Conservation (phyloP, 164 flowering plant species). For the Protea cynaroides region DNA sequence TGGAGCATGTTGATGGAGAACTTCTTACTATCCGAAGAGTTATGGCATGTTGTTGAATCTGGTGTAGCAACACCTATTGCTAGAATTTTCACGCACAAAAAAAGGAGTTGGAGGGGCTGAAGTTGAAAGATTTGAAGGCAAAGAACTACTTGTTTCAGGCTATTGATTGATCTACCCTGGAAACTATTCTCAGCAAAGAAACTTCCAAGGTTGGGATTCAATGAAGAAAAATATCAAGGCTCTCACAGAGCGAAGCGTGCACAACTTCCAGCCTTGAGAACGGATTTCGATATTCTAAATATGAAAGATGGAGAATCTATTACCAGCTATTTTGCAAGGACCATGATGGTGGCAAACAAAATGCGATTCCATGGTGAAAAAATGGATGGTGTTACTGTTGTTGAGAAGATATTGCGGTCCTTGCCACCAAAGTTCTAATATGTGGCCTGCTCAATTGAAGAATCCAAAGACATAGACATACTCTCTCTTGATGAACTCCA, state of each 20-base stretch:
- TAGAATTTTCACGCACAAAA: not conserved
- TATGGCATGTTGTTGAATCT: not conserved
- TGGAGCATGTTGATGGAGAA: slow-evolving; percentile 3
- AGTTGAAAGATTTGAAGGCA: not conserved
- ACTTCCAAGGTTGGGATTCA: slow-evolving; percentile 10
- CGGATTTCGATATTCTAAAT: slow-evolving; percentile 8
- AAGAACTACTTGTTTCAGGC: not conserved
- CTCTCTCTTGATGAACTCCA: not conserved
- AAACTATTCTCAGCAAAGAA: slow-evolving; percentile 2
- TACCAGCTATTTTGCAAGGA: not conserved
- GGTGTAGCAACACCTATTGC: not conserved
- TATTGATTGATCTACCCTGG: slow-evolving; percentile 6
- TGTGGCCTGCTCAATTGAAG: not conserved
- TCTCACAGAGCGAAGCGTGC: slow-evolving; percentile 16
- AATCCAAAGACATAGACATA: not conserved
- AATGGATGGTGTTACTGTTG: slow-evolving; percentile 15
- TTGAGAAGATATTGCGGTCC: slow-evolving; percentile 14
- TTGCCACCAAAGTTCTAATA: slow-evolving; percentile 4
- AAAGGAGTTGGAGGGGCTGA: not conserved
- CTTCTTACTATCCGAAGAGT: slow-evolving; percentile 1
- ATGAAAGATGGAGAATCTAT: slow-evolving; percentile 18
- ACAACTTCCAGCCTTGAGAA: slow-evolving; percentile 16
- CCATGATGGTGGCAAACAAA: slow-evolving; percentile 9
- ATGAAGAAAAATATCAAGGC: slow-evolving; percentile 15
- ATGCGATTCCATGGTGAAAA: slow-evolving; percentile 18